Evolutionary conservation across 108 stramenopile species (phyloP).

Genomic region (Seminavis robusta): DNA sequence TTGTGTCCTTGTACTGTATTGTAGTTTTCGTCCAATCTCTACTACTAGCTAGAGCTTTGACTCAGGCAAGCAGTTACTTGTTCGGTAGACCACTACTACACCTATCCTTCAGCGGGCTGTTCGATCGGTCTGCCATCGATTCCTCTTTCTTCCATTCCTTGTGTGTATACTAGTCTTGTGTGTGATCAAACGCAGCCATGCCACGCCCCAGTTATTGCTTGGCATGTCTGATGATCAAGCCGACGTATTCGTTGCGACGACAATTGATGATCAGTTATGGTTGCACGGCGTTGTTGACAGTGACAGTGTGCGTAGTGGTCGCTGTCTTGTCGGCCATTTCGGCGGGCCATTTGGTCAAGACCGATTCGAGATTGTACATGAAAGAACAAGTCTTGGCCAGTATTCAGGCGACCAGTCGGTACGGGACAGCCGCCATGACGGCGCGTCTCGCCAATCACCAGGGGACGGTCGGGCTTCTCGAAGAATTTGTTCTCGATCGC

Average conservation of each 20-base stretch:
- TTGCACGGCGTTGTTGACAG: slow-evolving; percentile 23
- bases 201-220: no score
- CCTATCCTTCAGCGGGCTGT: no score
- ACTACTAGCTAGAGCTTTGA: no score
- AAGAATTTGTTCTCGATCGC: slow-evolving; percentile 42
- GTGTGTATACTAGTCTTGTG: no score
- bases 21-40: no score
- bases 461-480: slow-evolving; percentile 15
- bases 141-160: no score
- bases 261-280: slow-evolving; percentile 57
- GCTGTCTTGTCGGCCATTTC: slow-evolving; percentile 18
- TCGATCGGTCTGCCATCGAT: no score
- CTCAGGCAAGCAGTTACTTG: no score
- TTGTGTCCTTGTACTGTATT: no score
- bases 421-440: not conserved
- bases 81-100: no score
- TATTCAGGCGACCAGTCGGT: not conserved
- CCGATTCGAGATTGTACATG: not conserved
- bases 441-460: not conserved
- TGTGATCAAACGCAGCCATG: no score
- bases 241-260: slow-evolving; percentile 40
- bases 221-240: no score
- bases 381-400: slow-evolving; percentile 1
- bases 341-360: slow-evolving; percentile 33
- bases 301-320: slow-evolving; percentile 29